phyloP scores from a whole-genome alignment of 2,329 filamentous ascomycete genomes.

The Colletotrichum sansevieriae region DNA sequence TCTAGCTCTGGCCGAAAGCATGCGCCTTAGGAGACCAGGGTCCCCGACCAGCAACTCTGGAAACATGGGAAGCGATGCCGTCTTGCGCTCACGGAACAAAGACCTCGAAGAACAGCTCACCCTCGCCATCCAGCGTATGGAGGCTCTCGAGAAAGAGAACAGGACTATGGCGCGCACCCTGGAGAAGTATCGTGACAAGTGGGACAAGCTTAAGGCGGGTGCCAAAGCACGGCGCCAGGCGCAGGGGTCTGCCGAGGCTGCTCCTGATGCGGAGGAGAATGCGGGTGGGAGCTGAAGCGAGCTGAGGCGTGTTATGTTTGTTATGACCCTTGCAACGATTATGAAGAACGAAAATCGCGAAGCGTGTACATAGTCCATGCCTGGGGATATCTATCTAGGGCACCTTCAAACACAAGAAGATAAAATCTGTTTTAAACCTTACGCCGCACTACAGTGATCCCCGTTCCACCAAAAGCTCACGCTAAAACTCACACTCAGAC shows the following conservation, averaged over 20 bases:
- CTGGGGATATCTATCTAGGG: slow-evolving; percentile 9
- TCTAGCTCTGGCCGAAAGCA: slow-evolving; percentile 87
- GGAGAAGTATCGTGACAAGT: slow-evolving; percentile 70
- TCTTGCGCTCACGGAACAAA: slow-evolving; percentile 63
- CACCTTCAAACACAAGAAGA: neutral
- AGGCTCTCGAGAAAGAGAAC: slow-evolving; percentile 74
- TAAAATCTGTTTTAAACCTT: neutral
- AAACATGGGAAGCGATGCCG: slow-evolving; percentile 49
- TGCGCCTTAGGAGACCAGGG: slow-evolving; percentile 70
- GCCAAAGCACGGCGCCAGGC: slow-evolving; percentile 68
- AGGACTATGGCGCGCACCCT: slow-evolving; percentile 68
- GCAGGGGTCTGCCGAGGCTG: slow-evolving; percentile 51
- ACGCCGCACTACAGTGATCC: slow-evolving; percentile 14
- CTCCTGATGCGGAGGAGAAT: slow-evolving; percentile 50
- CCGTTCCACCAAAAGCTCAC: slow-evolving; percentile 96
- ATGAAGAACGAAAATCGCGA: neutral
- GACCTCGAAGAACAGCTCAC: slow-evolving; percentile 78
- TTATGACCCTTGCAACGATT: neutral
- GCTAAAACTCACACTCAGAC: slow-evolving; percentile 88
- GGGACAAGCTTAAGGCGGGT: slow-evolving; percentile 72
- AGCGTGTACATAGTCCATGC: slow-evolving; percentile 14
- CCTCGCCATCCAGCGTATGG: slow-evolving; percentile 69
- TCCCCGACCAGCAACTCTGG: slow-evolving; percentile 58
- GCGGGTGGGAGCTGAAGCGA: slow-evolving; percentile 5
- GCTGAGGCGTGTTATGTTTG: neutral